Evolutionary conservation across 768 basidiomycete species (phyloP).

Genomic region (Amanita inopinata): DNA sequence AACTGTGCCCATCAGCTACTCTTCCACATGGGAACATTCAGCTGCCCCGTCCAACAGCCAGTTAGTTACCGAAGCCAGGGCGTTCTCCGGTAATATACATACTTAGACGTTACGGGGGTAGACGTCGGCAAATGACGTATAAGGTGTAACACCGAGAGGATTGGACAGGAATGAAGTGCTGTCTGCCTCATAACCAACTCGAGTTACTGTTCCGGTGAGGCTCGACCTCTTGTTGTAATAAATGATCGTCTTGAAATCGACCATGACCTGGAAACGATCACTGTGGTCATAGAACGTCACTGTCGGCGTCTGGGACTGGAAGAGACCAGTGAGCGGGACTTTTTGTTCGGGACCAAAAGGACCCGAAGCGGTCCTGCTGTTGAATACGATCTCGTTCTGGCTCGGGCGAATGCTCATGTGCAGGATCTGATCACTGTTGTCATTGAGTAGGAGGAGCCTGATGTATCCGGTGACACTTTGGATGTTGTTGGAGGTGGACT

Average conservation of each 20-base stretch:
- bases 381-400: constrained; percentile 4
- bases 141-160: neutral
- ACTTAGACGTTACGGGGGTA: neutral
- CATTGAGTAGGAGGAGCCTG: neutral
- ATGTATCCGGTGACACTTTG: neutral
- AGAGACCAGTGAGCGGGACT: neutral
- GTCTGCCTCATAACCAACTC: neutral
- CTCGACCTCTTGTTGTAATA: constrained; percentile 5
- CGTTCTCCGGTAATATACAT: no score
- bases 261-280: constrained; percentile 6
- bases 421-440: neutral
- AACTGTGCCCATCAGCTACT: no score
- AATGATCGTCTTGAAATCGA: constrained; percentile 4
- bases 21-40: no score
- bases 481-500: neutral
- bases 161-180: neutral
- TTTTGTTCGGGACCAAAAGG: constrained; percentile 5
- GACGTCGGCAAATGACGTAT: neutral
- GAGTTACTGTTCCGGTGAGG: neutral
- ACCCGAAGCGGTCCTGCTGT: neutral
- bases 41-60: no score
- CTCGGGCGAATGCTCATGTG: constrained; percentile 7
- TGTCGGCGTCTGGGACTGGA: neutral
- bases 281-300: constrained; percentile 5
- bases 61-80: no score